Evolutionary conservation across 345 rosid species (phyloP), one percentile per base, ranked within the genome.

Genomic region (Lumnitzera racemosa): DNA sequence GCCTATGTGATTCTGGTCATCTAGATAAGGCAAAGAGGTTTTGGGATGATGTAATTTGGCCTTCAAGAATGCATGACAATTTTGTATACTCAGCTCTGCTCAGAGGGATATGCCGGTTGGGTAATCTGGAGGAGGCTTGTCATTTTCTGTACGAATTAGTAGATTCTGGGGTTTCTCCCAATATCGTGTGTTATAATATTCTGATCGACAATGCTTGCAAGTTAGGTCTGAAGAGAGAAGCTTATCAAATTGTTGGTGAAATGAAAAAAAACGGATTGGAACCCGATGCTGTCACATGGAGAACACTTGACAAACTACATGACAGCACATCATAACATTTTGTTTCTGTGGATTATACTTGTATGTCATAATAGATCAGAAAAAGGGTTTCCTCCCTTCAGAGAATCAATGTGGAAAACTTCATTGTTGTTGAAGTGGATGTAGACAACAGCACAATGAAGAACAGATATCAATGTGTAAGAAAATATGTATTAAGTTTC

Each of bases 281-380:
- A 46, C 95, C 96, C 15, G 91, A 91, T 79, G 86, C 96, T 25
- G 83, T 88, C 54, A 91, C 98, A 47, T 88, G 96, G 96, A 72
- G 95, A 73, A 83, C 78, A 70, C 82, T 91, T 12, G 82, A 88
- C 61, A 91, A 86, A 63, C 70, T 91, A 61, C 90, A 84, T 65
- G 76, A 36, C 10, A 68, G 20, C 49, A 9, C 7, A 10, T 62
- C 52, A 51, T 68, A 63, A 65, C 51, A 59, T 53, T 57, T 55
- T 29, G n/a, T 17, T 46, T 3, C 17, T 3, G 50, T 72, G 24
- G 55, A 31, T 69, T 59, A 36, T 36, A 4, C 7, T 36, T 3
- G 7, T 36, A 36, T 9, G 11, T 36, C 43, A 47, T 11, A 9
- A 52, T 36, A 9, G 4, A 36, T 9, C 0, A 36, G 43, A 36